Conservation (phyloP, 2,329 filamentous ascomycete species). For the Ceratocystis harringtonii region DNA sequence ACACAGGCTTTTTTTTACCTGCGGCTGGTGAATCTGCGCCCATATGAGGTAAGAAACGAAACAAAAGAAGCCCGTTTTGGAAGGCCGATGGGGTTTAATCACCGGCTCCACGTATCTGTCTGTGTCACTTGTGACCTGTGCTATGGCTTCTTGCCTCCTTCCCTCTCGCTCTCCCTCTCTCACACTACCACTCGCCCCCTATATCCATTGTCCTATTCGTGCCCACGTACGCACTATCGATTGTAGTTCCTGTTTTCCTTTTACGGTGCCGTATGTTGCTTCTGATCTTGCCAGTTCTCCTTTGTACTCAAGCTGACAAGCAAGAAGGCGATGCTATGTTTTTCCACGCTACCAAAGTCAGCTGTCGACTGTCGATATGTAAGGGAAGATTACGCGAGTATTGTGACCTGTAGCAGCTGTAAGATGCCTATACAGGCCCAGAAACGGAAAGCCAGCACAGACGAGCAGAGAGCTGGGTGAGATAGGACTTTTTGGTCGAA, state of each 20-base stretch:
- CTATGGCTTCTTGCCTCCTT: no score
- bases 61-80: no score
- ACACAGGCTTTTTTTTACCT: not conserved
- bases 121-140: no score
- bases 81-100: no score
- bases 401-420: not conserved
- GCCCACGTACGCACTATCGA: not conserved
- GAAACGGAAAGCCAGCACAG: not conserved
- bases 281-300: not conserved
- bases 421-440: not conserved
- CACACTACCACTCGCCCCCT: no score
- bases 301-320: not conserved
- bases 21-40: no score
- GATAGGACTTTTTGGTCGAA: not conserved
- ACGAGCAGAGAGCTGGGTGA: not conserved
- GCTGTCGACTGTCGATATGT: not conserved
- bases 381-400: conserved; percentile 5
- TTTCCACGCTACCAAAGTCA: not conserved
- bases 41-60: no score
- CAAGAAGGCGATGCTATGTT: not conserved
- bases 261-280: not conserved
- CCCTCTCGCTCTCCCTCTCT: no score
- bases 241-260: not conserved
- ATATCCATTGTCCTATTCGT: not conserved
- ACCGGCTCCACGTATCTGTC: no score